Conservation (phyloP, 768 basidiomycete genomes). For the Rhizopogon vulgaris region DNA sequence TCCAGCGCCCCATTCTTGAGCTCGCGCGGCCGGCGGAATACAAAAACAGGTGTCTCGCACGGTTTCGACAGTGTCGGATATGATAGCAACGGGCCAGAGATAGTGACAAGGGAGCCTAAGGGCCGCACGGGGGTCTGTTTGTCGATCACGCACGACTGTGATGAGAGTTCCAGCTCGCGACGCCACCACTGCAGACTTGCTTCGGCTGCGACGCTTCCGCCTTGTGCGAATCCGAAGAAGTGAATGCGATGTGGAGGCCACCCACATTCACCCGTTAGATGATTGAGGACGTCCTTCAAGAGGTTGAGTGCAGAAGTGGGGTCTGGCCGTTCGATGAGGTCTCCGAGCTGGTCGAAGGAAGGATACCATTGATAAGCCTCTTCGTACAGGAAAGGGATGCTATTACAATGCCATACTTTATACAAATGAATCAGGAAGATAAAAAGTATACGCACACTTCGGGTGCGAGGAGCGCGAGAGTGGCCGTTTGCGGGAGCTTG, state of each 20-base stretch:
- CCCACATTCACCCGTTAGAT: conserved; percentile 51
- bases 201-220: conserved; percentile 74
- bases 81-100: conserved; percentile 73
- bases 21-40: conserved; percentile 47
- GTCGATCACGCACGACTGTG: background rate
- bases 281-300: conserved; percentile 43
- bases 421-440: background rate
- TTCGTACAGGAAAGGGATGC: conserved; percentile 75
- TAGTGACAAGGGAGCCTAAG: conserved; percentile 61
- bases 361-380: conserved; percentile 82
- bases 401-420: conserved; percentile 20
- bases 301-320: conserved; percentile 62
- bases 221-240: conserved; percentile 85
- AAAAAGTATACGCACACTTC: conserved; percentile 47
- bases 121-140: conserved; percentile 11
- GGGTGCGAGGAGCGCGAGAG: conserved; percentile 75
- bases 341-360: conserved; percentile 77
- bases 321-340: conserved; percentile 62
- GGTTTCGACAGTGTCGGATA: conserved; percentile 55
- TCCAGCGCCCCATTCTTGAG: conserved; percentile 39
- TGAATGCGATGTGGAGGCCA: conserved; percentile 76
- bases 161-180: conserved; percentile 14
- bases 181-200: conserved; percentile 55
- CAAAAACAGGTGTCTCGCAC: conserved; percentile 57
- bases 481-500: conserved; percentile 86